Percentiles rank a stretch among this genome's conserved stretches.
phyloP scores from a whole-genome alignment of 768 basidiomycete genomes.

The Pluteus cervinus region DNA sequence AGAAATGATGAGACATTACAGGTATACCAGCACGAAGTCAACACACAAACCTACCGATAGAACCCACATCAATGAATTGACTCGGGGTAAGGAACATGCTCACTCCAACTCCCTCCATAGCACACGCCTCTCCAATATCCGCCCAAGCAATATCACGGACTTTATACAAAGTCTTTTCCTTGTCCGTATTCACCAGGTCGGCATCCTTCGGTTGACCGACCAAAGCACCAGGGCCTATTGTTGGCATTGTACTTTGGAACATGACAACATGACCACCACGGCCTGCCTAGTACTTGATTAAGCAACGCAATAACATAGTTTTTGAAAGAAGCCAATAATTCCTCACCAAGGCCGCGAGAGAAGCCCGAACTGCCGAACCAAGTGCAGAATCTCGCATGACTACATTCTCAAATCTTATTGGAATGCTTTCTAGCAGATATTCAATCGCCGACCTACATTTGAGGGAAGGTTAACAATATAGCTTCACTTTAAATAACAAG shows the following conservation, averaged over 20 bases:
- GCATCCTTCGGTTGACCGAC: constrained; percentile 51
- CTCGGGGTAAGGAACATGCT: constrained; percentile 82
- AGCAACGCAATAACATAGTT: constrained; percentile 2
- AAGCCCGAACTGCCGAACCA: constrained; percentile 70
- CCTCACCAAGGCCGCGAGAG: constrained; percentile 67
- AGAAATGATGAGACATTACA: too few species aligned
- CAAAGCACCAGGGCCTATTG: constrained; percentile 68
- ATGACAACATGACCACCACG: constrained; percentile 73
- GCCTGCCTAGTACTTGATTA: constrained; percentile 37
- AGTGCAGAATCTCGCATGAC: constrained; percentile 55
- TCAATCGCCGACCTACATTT: constrained; percentile 55
- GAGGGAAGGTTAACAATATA: background rate
- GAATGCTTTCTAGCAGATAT: constrained; percentile 57
- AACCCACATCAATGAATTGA: constrained; percentile 80
- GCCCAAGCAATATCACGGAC: constrained; percentile 80
- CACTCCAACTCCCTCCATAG: constrained; percentile 84
- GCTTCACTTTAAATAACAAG: background rate
- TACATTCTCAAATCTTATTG: constrained; percentile 50
- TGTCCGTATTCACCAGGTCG: constrained; percentile 73
- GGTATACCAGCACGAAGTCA: too few species aligned
- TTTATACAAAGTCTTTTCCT: constrained; percentile 74
- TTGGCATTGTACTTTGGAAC: constrained; percentile 68
- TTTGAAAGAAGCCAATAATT: constrained; percentile 1
- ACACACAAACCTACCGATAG: constrained; percentile 59
- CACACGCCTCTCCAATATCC: constrained; percentile 81